These are phyloP conservation scores for Acanthochlamys bracteata DNA, from an alignment of 106 monocot species.

Conservation along the genomic window DNA sequence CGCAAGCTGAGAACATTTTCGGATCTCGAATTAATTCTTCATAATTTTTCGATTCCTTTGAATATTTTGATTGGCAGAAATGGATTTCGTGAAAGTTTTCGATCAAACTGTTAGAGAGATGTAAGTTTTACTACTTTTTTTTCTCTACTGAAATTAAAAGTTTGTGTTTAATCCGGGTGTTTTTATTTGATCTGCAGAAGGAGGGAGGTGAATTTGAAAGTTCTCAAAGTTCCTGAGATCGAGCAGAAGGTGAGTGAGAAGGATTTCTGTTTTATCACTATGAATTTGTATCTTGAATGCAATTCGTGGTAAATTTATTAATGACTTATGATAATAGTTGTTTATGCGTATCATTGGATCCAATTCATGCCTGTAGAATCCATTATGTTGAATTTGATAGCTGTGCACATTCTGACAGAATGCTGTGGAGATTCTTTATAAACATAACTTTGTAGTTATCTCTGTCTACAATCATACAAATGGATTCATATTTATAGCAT, in stretches of 20 bases:
- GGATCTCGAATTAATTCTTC: neutral
- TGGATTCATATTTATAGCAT: too few relatives aligned
- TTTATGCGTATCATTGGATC: neutral
- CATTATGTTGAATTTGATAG: neutral
- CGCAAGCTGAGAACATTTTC: neutral
- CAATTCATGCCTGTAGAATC: neutral
- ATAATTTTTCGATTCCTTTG: neutral
- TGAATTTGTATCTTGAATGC: neutral
- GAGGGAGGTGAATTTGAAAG: constrained; percentile 97
- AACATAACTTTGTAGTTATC: too few relatives aligned
- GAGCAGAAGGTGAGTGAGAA: constrained; percentile 73
- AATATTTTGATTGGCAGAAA: constrained; percentile 5
- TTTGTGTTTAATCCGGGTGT: neutral
- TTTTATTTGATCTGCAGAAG: constrained; percentile 42
- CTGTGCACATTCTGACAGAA: neutral
- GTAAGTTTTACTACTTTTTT: constrained; percentile 28
- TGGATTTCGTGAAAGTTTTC: constrained; percentile 98
- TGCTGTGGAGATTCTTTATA: neutral
- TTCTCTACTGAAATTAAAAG: neutral
- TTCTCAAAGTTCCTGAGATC: constrained; percentile 94
- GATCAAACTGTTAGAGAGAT: constrained; percentile 90
- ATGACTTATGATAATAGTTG: too few relatives aligned
- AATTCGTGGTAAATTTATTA: neutral
- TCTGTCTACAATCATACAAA: too few relatives aligned
- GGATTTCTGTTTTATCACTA: neutral